phyloP scores from a whole-genome alignment of 2,329 filamentous ascomycete species.

The Trichoderma oligosporum region DNA sequence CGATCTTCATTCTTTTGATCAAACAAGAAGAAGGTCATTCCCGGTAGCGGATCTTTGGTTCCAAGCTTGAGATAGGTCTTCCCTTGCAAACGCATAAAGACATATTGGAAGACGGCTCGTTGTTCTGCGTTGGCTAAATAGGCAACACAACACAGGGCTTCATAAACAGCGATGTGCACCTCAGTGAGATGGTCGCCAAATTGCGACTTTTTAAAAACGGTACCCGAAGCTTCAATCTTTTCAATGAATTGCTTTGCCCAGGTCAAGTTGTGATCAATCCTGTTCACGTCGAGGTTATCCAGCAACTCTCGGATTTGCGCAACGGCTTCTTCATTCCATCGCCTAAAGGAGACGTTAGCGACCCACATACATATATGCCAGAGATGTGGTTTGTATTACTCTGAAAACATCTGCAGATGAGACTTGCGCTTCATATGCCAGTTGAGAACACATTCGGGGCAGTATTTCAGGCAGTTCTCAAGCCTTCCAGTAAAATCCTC shows the following conservation, averaged over 20 bases:
- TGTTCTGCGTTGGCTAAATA: conserved; percentile 61
- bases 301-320: conserved; percentile 53
- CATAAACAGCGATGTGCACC: conserved; percentile 78
- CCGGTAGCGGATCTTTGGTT: conserved; percentile 69
- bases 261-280: conserved; percentile 58
- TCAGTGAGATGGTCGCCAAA: conserved; percentile 48
- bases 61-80: conserved; percentile 75
- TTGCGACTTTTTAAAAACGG: conserved; percentile 44
- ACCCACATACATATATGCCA: no score
- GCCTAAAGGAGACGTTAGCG: conserved; percentile 30
- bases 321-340: conserved; percentile 50
- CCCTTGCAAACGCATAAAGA: conserved; percentile 69
- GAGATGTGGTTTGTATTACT: conserved; percentile 38
- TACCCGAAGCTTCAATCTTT: conserved; percentile 46
- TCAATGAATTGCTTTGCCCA: conserved; percentile 54
- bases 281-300: conserved; percentile 56
- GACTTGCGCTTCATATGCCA: conserved; percentile 67
- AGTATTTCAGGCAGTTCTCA: conserved; percentile 57
- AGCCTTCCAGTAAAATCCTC: conserved; percentile 56
- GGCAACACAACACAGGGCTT: conserved; percentile 78
- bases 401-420: conserved; percentile 59
- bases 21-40: conserved; percentile 82
- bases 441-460: conserved; percentile 67
- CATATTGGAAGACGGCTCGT: conserved; percentile 66
- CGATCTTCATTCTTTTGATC: conserved; percentile 54